These are phyloP conservation scores for Russula sp. DNA, from an alignment of 768 basidiomycete species.

Conservation along the genomic window DNA sequence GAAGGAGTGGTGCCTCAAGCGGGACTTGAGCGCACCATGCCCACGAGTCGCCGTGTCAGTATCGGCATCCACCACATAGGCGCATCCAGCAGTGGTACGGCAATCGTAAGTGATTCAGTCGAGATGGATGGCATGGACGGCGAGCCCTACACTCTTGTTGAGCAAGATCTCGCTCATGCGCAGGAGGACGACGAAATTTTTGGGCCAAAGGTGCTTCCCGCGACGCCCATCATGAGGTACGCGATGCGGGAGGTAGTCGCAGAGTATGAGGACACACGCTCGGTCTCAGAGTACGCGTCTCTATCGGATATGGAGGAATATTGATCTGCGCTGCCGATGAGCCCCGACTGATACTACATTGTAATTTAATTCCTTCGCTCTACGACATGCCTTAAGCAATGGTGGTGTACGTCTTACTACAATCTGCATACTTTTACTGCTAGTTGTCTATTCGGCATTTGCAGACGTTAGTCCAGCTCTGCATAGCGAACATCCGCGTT, in stretches of 20 bases:
- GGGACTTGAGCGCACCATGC: constrained; percentile 25
- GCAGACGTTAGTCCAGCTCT: constrained; percentile 40
- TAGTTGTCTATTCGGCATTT: not conserved
- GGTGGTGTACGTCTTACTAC: not conserved
- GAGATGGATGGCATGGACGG: constrained; percentile 34
- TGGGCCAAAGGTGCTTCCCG: constrained; percentile 70
- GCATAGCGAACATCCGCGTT: constrained; percentile 90
- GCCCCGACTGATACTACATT: constrained; percentile 1
- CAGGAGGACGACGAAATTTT: constrained; percentile 50
- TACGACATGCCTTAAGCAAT: not conserved
- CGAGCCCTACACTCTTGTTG: constrained; percentile 35
- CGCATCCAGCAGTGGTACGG: constrained; percentile 25
- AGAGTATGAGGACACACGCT: constrained; percentile 74
- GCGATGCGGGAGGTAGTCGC: constrained; percentile 81
- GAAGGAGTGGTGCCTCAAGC: constrained; percentile 24
- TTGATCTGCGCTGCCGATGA: constrained; percentile 28
- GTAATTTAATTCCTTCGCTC: constrained; percentile 14
- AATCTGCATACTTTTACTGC: constrained; percentile 1
- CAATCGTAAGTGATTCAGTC: constrained; percentile 24
- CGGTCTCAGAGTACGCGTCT: constrained; percentile 74
- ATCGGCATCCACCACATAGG: constrained; percentile 22
- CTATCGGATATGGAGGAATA: constrained; percentile 75
- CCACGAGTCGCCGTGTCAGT: constrained; percentile 25
- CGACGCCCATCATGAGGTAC: constrained; percentile 74
- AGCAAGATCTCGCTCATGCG: constrained; percentile 38